A percentile compares a stretch with the other conserved stretches of the same genome.
These are phyloP conservation scores for Baffinella frigidus DNA, from an alignment of 208 protist species.

Conservation along the genomic window DNA sequence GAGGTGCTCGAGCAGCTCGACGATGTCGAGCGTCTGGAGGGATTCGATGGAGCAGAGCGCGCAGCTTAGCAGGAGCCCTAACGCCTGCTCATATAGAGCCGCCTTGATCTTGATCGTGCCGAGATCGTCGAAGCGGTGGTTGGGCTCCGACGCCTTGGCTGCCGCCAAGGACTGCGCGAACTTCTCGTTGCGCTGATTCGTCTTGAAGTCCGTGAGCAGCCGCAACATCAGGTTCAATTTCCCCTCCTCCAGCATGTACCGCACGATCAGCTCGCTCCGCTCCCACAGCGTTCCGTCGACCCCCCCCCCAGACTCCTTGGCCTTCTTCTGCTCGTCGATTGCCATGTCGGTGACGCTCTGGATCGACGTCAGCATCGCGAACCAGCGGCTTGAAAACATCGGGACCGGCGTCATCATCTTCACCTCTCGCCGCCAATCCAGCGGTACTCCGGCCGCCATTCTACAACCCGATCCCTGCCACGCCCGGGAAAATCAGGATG, in stretches of 20 bases:
- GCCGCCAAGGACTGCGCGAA: constrained; percentile 10
- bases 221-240: constrained; percentile 42
- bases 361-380: neutral
- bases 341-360: constrained; percentile 21
- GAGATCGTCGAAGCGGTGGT: constrained; percentile 10
- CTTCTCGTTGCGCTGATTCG: constrained; percentile 25
- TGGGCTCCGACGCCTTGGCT: neutral
- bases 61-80: constrained; percentile 20
- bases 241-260: constrained; percentile 56
- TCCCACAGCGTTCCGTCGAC: constrained; percentile 39
- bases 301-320: neutral
- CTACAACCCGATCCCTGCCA: too few species aligned
- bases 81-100: constrained; percentile 35
- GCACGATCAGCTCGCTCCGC: constrained; percentile 51
- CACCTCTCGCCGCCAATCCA: too few species aligned
- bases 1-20: constrained; percentile 33
- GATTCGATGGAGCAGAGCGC: constrained; percentile 1
- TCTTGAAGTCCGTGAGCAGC: constrained; percentile 53
- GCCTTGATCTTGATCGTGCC: constrained; percentile 55
- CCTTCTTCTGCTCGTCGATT: neutral
- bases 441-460: too few species aligned
- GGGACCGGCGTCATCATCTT: neutral
- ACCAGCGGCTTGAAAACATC: constrained; percentile 28
- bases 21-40: constrained; percentile 48
- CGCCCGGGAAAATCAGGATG: too few species aligned